Evolutionary conservation across 768 basidiomycete species (phyloP).

Genomic region (Phylloporus arenicola): DNA sequence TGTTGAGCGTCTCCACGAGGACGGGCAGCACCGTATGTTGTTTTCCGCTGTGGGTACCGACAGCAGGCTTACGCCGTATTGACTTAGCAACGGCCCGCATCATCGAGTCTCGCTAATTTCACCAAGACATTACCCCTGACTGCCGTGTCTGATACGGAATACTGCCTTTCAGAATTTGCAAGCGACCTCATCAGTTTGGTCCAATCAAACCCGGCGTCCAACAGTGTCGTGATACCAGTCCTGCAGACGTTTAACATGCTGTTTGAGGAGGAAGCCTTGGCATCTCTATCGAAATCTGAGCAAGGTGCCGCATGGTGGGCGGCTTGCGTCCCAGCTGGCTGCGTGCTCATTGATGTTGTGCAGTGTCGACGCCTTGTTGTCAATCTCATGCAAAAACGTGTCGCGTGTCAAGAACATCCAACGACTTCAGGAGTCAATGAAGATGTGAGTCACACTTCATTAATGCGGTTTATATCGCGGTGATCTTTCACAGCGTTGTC

Average conservation of each 20-base stretch:
- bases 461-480: constrained; percentile 9
- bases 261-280: constrained; percentile 62
- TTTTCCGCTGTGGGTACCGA: constrained; percentile 5
- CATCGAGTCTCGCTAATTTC: constrained; percentile 56
- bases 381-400: constrained; percentile 57
- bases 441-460: constrained; percentile 53
- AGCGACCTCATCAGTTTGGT: constrained; percentile 54
- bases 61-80: constrained; percentile 11
- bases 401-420: constrained; percentile 75
- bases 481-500: constrained; percentile 46
- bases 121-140: constrained; percentile 46
- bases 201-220: constrained; percentile 50
- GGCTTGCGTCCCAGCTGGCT: constrained; percentile 11
- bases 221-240: constrained; percentile 76
- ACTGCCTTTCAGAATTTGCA: constrained; percentile 48
- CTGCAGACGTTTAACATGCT: constrained; percentile 71
- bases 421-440: constrained; percentile 76
- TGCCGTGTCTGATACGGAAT: constrained; percentile 27
- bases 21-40: constrained; percentile 76
- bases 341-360: constrained; percentile 7
- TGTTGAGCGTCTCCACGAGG: constrained; percentile 77
- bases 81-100: constrained; percentile 62
- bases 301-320: constrained; percentile 51
- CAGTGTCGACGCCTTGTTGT: constrained; percentile 53
- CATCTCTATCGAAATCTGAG: constrained; percentile 40